Evolutionary conservation across 164 flowering plant genomes (phyloP).

Genomic region (Chimonanthus praecox): DNA sequence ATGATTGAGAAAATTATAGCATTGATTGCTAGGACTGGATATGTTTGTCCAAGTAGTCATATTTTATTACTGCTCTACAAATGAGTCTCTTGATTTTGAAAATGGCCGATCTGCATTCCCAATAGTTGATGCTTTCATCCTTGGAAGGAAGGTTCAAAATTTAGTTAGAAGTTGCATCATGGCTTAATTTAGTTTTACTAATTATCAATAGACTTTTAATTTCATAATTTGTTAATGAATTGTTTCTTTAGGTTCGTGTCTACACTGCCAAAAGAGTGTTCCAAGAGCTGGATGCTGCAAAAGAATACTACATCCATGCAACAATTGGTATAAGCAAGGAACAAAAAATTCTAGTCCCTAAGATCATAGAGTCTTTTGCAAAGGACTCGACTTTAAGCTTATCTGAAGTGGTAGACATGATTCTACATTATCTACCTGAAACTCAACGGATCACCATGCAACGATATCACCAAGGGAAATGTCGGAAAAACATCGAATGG

Average conservation of each 20-base stretch:
- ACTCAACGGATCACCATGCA: conserved; percentile 31
- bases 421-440: conserved; percentile 28
- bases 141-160: too few species aligned
- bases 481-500: conserved; percentile 42
- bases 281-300: conserved; percentile 43
- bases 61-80: too few species aligned
- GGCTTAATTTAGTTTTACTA: too few species aligned
- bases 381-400: conserved; percentile 46
- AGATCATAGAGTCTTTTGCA: conserved; percentile 36
- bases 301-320: conserved; percentile 42
- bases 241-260: conserved; percentile 39
- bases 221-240: background rate
- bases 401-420: conserved; percentile 30
- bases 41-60: too few species aligned
- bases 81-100: too few species aligned
- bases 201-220: background rate
- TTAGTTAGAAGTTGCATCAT: too few species aligned
- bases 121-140: too few species aligned
- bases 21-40: too few species aligned
- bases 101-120: too few species aligned
- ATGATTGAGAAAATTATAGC: too few species aligned
- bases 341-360: conserved; percentile 49
- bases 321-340: conserved; percentile 34
- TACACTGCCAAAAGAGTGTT: conserved; percentile 46
- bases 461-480: conserved; percentile 29